A percentile compares a stretch with the other conserved stretches of the same genome.
Conservation (phyloP, 106 monocot species). For the Platanthera guangdongensis region DNA sequence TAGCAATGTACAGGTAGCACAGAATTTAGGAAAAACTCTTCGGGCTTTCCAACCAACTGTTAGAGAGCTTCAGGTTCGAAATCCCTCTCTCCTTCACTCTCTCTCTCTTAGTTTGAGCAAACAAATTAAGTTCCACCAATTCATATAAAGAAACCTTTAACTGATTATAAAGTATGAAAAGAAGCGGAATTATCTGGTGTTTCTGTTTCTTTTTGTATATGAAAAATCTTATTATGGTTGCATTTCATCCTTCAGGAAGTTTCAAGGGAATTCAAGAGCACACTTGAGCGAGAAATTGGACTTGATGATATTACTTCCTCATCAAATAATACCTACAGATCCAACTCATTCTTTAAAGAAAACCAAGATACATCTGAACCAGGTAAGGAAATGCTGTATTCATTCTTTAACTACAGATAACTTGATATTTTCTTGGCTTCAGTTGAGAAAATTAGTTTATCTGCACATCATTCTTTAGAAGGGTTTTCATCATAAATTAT, state of each 20-base stretch:
- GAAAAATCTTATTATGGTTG: neutral
- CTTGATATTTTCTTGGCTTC: neutral
- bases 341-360: conserved; percentile 22
- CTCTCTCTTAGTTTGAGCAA: neutral
- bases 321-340: conserved; percentile 25
- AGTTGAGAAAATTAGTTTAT: neutral
- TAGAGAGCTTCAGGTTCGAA: conserved; percentile 83
- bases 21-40: conserved; percentile 88
- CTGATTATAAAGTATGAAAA: neutral
- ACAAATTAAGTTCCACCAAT: neutral
- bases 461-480: neutral
- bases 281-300: conserved; percentile 88
- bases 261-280: conserved; percentile 95
- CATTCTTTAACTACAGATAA: neutral
- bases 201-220: neutral
- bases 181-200: neutral
- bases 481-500: too few species aligned
- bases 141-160: neutral
- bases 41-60: conserved; percentile 95
- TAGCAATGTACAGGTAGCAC: conserved; percentile 59
- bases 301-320: conserved; percentile 65
- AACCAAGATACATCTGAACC: conserved; percentile 39
- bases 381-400: conserved; percentile 30
- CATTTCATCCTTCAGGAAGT: conserved; percentile 60
- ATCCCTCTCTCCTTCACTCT: neutral